Conservation (phyloP, 257 asterid genomes). For the Knoxia roxburghii region DNA sequence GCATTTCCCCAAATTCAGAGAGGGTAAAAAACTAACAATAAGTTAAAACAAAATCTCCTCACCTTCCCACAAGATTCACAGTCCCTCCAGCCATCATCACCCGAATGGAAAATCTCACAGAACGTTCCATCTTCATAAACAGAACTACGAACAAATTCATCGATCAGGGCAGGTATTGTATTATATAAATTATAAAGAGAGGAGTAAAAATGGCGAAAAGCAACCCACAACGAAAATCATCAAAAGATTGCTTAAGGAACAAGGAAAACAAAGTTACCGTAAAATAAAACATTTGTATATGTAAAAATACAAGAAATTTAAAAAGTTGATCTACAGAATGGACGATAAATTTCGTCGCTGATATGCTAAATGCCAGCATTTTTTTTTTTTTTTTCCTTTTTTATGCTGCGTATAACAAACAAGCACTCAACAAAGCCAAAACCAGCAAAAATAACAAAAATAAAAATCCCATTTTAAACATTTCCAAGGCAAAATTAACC, state of each 20-base stretch:
- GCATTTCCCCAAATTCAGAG: neutral
- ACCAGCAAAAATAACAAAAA: neutral
- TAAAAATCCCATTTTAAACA: neutral
- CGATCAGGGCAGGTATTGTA: neutral
- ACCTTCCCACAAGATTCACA: constrained; percentile 83
- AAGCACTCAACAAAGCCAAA: neutral
- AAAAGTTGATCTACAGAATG: neutral
- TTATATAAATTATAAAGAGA: neutral
- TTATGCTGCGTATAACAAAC: constrained; percentile 1
- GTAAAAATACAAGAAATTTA: constrained; percentile 4
- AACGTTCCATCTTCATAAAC: constrained; percentile 56
- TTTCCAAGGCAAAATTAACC: neutral
- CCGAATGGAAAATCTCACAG: constrained; percentile 70
- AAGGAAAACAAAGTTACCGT: constrained; percentile 19
- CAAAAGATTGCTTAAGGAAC: constrained; percentile 24
- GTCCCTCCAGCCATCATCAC: constrained; percentile 78
- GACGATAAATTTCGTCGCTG: neutral
- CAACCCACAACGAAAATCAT: neutral
- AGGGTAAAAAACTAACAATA: neutral
- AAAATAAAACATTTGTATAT: neutral
- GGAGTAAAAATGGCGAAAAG: neutral
- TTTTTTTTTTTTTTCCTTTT: neutral
- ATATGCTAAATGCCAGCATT: neutral
- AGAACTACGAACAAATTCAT: constrained; percentile 36
- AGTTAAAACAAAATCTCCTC: constrained; percentile 20